phyloP scores from a whole-genome alignment of 164 flowering plant species.

The Liquidambar formosana region DNA sequence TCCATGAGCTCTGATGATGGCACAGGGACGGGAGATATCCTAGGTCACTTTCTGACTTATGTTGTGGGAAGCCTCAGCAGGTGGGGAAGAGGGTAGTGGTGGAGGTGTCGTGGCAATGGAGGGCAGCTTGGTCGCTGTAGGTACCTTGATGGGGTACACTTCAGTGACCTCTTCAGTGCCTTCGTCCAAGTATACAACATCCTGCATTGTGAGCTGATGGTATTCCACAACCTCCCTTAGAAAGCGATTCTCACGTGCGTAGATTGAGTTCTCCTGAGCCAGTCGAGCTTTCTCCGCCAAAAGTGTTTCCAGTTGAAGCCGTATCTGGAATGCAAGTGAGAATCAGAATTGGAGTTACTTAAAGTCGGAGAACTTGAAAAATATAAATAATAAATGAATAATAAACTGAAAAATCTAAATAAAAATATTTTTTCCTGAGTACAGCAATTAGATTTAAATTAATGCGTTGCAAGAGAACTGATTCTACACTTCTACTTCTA shows the following conservation, averaged over 20 bases:
- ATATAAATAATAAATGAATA: too few species aligned
- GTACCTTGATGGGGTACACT: constrained; percentile 47
- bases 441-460: too few species aligned
- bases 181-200: constrained; percentile 85
- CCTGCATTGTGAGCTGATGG: constrained; percentile 96
- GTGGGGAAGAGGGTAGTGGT: constrained; percentile 14
- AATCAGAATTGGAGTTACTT: constrained; percentile 1
- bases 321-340: constrained; percentile 53
- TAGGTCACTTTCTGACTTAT: constrained; percentile 6
- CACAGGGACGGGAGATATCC: constrained; percentile 7
- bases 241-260: constrained; percentile 91
- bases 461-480: too few species aligned
- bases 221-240: constrained; percentile 89
- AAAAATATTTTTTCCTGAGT: background rate
- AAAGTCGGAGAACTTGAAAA: background rate
- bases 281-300: constrained; percentile 91
- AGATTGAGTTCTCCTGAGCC: constrained; percentile 87
- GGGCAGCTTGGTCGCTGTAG: constrained; percentile 24
- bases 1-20: constrained; percentile 4
- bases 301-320: constrained; percentile 90
- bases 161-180: constrained; percentile 85
- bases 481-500: too few species aligned
- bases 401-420: background rate
- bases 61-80: constrained; percentile 13
- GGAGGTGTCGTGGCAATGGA: constrained; percentile 19